phyloP scores from a whole-genome alignment of 371 early-diverging fungal genomes.

The Actinomortierella wolfii region DNA sequence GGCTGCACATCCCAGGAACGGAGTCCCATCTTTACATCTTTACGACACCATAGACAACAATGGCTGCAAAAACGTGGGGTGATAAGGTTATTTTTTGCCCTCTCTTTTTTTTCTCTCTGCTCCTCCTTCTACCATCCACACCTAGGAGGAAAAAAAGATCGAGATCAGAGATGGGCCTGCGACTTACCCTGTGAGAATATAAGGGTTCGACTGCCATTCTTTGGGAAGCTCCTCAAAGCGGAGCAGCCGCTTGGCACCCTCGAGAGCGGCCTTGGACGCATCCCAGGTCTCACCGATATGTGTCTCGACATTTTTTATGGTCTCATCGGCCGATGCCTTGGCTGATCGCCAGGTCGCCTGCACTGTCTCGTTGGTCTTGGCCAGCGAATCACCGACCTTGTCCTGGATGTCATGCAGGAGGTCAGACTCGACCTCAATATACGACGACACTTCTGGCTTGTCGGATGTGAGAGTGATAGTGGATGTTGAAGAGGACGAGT shows the following conservation, averaged over 20 bases:
- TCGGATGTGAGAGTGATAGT: background rate
- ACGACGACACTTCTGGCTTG: background rate
- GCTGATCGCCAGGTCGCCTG: constrained; percentile 47
- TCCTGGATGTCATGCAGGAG: constrained; percentile 44
- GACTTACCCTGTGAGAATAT: constrained; percentile 53
- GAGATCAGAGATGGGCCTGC: too few species aligned
- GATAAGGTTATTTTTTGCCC: too few species aligned
- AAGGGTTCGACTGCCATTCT: constrained; percentile 71
- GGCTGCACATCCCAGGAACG: too few species aligned
- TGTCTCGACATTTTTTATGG: constrained; percentile 33
- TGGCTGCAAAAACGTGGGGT: too few species aligned
- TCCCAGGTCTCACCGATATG: constrained; percentile 59
- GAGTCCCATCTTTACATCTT: too few species aligned
- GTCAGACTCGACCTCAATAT: constrained; percentile 42
- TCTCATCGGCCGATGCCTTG: constrained; percentile 44
- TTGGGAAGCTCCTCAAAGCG: constrained; percentile 65
- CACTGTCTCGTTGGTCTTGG: constrained; percentile 43
- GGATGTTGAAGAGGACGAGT: constrained; percentile 6
- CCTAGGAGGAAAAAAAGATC: background rate
- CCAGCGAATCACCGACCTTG: constrained; percentile 29
- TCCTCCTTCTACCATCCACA: too few species aligned
- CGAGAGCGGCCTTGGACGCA: constrained; percentile 60
- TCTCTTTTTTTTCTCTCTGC: too few species aligned
- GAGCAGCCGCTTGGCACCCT: constrained; percentile 63
- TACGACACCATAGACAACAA: too few species aligned